These are phyloP conservation scores for Thecaphora frezii DNA, from an alignment of 1,284 basidiomycete species.

Conservation along the genomic window DNA sequence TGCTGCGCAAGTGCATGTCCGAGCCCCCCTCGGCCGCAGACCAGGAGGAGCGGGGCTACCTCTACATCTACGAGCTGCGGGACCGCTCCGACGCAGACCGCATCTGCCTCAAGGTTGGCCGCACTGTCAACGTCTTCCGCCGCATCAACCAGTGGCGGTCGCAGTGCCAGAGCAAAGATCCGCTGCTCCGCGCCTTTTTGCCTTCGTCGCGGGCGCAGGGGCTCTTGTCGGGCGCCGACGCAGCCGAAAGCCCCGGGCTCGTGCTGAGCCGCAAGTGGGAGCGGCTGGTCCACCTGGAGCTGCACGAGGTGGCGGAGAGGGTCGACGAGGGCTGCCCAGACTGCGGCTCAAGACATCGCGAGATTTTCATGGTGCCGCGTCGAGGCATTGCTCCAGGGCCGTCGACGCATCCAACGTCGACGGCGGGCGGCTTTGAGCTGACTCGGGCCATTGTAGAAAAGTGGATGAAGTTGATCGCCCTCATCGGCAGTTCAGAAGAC, in stretches of 20 bases:
- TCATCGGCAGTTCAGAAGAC: not conserved
- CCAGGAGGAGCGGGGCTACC: slow-evolving; percentile 23
- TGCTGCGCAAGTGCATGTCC: slow-evolving; percentile 25
- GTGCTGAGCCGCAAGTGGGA: slow-evolving; percentile 39
- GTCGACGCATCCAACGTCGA: too few species aligned
- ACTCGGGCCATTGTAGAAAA: slow-evolving; percentile 12
- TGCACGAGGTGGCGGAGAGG: slow-evolving; percentile 14
- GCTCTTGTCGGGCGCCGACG: slow-evolving; percentile 19
- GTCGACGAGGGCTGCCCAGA: slow-evolving; percentile 27
- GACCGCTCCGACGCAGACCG: slow-evolving; percentile 15
- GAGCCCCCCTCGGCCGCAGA: slow-evolving; percentile 11
- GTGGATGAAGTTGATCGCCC: slow-evolving; percentile 25
- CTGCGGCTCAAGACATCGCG: slow-evolving; percentile 31
- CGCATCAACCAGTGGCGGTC: slow-evolving; percentile 35
- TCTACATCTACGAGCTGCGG: slow-evolving; percentile 45
- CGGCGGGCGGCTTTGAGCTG: slow-evolving; percentile 14
- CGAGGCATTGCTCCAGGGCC: not conserved
- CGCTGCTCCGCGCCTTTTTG: slow-evolving; percentile 15
- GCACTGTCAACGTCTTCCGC: slow-evolving; percentile 27
- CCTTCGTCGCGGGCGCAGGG: slow-evolving; percentile 16
- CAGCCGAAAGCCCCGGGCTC: slow-evolving; percentile 9
- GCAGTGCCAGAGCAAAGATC: slow-evolving; percentile 34
- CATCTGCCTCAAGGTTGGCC: slow-evolving; percentile 39
- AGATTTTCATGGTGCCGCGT: slow-evolving; percentile 41
- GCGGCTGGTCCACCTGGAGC: slow-evolving; percentile 34